A percentile compares a stretch with the other conserved stretches of the same genome.
phyloP scores from a whole-genome alignment of 1,139 yeast species.

The Geotrichum citri-aurantii region DNA sequence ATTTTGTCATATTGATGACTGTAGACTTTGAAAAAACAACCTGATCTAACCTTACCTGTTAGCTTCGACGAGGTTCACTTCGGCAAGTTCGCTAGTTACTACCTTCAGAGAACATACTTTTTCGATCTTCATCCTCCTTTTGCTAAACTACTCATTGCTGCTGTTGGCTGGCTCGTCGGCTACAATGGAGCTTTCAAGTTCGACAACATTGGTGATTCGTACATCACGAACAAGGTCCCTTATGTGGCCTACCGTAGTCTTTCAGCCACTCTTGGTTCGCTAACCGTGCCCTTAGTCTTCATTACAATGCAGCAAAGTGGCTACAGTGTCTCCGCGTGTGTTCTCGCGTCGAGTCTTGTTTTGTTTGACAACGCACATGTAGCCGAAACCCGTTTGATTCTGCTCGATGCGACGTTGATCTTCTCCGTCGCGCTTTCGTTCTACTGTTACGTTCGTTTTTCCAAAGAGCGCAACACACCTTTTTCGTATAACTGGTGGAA shows the following conservation, averaged over 20 bases:
- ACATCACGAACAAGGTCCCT: slow-evolving; percentile 72
- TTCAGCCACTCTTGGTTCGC: slow-evolving; percentile 75
- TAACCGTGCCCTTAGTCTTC: slow-evolving; percentile 78
- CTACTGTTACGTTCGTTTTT: slow-evolving; percentile 71
- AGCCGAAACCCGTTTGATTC: slow-evolving; percentile 81
- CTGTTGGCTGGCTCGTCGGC: slow-evolving; percentile 82
- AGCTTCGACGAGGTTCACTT: slow-evolving; percentile 93
- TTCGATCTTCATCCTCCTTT: slow-evolving; percentile 99
- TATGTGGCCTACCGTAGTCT: slow-evolving; percentile 80
- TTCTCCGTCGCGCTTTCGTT: slow-evolving; percentile 76
- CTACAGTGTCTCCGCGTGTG: slow-evolving; percentile 71
- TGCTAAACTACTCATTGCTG: slow-evolving; percentile 86
- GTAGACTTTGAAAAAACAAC: neutral
- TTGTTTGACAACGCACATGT: slow-evolving; percentile 91
- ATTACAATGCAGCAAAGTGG: slow-evolving; percentile 78
- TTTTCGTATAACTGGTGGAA: slow-evolving; percentile 74
- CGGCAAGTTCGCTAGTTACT: slow-evolving; percentile 87
- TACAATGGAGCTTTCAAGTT: slow-evolving; percentile 88
- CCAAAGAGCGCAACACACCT: slow-evolving; percentile 62
- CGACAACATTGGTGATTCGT: slow-evolving; percentile 83
- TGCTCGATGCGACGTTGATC: slow-evolving; percentile 84
- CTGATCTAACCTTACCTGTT: neutral
- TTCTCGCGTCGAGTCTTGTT: slow-evolving; percentile 73
- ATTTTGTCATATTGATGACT: neutral
- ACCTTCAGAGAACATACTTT: slow-evolving; percentile 38